A percentile compares a stretch with the other conserved stretches of the same genome.
These are phyloP conservation scores for Chrysanthemum seticuspe DNA, from an alignment of 129 eudicot genomes.

Conservation along the genomic window DNA sequence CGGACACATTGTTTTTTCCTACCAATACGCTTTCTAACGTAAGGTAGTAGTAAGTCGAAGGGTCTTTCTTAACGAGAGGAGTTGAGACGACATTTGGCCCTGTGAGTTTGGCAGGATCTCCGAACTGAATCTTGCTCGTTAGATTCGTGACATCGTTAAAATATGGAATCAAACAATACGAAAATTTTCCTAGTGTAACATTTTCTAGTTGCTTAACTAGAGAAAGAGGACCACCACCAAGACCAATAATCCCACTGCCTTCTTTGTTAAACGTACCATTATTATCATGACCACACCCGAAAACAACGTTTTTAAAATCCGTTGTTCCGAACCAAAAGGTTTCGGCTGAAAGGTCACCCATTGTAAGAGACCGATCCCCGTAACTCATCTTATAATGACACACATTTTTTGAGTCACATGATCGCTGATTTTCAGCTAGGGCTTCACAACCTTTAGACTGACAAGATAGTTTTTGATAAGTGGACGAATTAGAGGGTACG, in stretches of 20 bases:
- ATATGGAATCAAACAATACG: conserved; percentile 56
- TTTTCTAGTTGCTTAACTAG: conserved; percentile 35
- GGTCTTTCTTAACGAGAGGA: conserved; percentile 31
- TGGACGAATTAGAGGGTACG: conserved; percentile 37
- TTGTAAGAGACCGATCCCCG: conserved; percentile 42
- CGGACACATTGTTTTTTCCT: conserved; percentile 23
- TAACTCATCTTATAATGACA: conserved; percentile 39
- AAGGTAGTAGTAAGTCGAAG: conserved; percentile 46
- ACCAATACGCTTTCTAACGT: conserved; percentile 42
- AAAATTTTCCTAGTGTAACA: conserved; percentile 40
- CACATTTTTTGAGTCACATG: conserved; percentile 13
- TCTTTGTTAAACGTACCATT: conserved; percentile 30
- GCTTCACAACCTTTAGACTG: conserved; percentile 34
- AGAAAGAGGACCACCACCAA: conserved; percentile 61
- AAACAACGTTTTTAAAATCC: conserved; percentile 34
- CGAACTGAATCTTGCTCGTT: conserved; percentile 57
- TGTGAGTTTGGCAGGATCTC: conserved; percentile 35
- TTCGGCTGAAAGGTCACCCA: conserved; percentile 48
- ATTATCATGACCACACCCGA: conserved; percentile 69
- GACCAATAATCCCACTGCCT: conserved; percentile 61
- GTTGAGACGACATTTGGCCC: conserved; percentile 54
- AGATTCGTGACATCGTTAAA: not conserved
- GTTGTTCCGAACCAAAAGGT: conserved; percentile 37
- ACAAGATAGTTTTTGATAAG: conserved; percentile 46
- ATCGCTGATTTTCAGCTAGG: not conserved